Evolutionary conservation across 345 rosid species (phyloP).

Genomic region (Diplotaxis tenuifolia): DNA sequence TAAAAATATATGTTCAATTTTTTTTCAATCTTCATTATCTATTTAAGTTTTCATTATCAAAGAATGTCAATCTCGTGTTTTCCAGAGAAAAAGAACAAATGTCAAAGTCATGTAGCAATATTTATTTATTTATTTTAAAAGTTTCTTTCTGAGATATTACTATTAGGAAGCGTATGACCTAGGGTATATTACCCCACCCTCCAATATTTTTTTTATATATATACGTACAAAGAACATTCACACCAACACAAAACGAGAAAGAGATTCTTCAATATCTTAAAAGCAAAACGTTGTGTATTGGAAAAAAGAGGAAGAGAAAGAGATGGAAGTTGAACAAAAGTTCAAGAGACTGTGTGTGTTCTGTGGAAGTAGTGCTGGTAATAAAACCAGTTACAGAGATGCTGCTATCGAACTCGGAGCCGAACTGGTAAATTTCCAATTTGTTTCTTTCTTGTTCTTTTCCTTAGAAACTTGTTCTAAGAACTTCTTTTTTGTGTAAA

Average conservation of each 20-base stretch:
- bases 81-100: neutral
- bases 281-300: conserved; percentile 15
- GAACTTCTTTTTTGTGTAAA: neutral
- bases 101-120: conserved; percentile 26
- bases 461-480: neutral
- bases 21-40: too few species aligned
- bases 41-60: neutral
- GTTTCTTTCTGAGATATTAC: conserved; percentile 22
- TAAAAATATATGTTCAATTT: neutral
- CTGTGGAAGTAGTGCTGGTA: conserved; percentile 92
- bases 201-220: conserved; percentile 23
- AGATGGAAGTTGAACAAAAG: conserved; percentile 39
- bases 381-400: conserved; percentile 65
- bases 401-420: conserved; percentile 83
- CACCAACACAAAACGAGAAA: conserved; percentile 27
- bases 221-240: conserved; percentile 25
- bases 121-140: neutral
- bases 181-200: conserved; percentile 28
- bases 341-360: conserved; percentile 91
- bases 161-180: conserved; percentile 27
- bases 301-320: neutral
- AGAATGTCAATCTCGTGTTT: conserved; percentile 29
- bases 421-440: conserved; percentile 56
- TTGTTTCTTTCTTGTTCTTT: neutral
- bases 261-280: neutral